Evolutionary conservation across 768 basidiomycete species (phyloP).

Genomic region (Daedaleopsis sinensis): DNA sequence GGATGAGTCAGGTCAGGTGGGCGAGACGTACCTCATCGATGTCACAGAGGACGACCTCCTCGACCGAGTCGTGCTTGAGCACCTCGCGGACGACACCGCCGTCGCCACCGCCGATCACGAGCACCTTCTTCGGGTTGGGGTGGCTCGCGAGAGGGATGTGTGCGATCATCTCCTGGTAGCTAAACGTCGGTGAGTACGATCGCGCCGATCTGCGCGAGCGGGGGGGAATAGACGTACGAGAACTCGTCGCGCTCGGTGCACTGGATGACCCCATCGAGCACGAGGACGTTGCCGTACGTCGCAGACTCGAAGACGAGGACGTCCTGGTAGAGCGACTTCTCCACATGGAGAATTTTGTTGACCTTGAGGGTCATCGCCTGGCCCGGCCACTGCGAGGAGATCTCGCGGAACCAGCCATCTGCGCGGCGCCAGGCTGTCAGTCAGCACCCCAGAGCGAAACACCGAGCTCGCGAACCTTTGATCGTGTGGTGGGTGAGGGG

Average conservation of each 20-base stretch:
- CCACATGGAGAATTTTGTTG: slow-evolving; percentile 91
- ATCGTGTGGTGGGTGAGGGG: slow-evolving; percentile 43
- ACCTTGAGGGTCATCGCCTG: slow-evolving; percentile 98
- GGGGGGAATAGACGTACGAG: slow-evolving; percentile 62
- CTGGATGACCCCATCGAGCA: slow-evolving; percentile 94
- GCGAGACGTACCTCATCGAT: slow-evolving; percentile 80
- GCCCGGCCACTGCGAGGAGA: slow-evolving; percentile 94
- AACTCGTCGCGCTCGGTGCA: slow-evolving; percentile 99
- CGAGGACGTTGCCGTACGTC: slow-evolving; percentile 95
- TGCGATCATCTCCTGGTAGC: slow-evolving; percentile 99
- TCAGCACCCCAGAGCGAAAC: neutral
- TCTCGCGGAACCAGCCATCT: slow-evolving; percentile 98
- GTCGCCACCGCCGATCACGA: slow-evolving; percentile 98
- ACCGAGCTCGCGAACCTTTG: slow-evolving; percentile 23
- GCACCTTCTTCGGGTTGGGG: slow-evolving; percentile 93
- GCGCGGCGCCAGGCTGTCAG: neutral
- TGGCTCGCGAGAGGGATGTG: slow-evolving; percentile 96
- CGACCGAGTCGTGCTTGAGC: slow-evolving; percentile 89
- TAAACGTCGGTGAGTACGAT: slow-evolving; percentile 34
- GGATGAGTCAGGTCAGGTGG: neutral
- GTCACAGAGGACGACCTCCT: slow-evolving; percentile 93
- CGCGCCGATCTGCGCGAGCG: neutral
- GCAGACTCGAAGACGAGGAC: slow-evolving; percentile 97
- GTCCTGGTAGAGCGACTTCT: slow-evolving; percentile 93
- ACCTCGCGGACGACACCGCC: slow-evolving; percentile 98